These are phyloP conservation scores for Sindora glabra DNA, from an alignment of 306 rosid species.

Conservation along the genomic window DNA sequence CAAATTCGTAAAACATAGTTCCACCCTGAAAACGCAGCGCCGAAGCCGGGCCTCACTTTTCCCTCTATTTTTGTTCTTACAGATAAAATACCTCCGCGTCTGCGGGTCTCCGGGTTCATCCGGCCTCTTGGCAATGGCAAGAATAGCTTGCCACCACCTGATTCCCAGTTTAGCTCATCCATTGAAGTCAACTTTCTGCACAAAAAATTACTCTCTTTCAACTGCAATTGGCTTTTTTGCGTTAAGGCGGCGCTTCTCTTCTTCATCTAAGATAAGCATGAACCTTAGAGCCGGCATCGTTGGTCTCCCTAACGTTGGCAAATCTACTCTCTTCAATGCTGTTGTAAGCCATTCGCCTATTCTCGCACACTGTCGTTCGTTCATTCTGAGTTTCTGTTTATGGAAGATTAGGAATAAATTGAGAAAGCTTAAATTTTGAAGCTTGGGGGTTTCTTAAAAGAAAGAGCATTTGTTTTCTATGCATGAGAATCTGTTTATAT, in stretches of 20 bases:
- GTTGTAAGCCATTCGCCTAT: constrained; percentile 43
- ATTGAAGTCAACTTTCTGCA: constrained; percentile 39
- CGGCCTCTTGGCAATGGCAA: constrained; percentile 39
- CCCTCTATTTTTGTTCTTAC: too few relatives aligned
- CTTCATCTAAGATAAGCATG: constrained; percentile 74
- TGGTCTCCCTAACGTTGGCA: constrained; percentile 97
- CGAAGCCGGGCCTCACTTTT: too few relatives aligned
- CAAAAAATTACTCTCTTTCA: constrained; percentile 29
- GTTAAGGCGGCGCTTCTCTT: constrained; percentile 48
- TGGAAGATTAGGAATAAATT: not conserved
- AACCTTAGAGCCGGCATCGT: constrained; percentile 92
- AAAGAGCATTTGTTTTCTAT: not conserved
- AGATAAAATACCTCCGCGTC: too few relatives aligned
- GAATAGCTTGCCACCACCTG: constrained; percentile 36
- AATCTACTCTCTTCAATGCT: constrained; percentile 94
- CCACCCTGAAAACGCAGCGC: too few relatives aligned
- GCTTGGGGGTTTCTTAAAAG: not conserved
- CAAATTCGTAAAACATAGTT: too few relatives aligned
- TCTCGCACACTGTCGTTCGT: not conserved
- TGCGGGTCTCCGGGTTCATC: not conserved
- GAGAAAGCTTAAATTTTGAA: not conserved
- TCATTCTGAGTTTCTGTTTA: not conserved
- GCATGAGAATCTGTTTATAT: too few relatives aligned
- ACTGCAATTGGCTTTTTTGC: constrained; percentile 18
- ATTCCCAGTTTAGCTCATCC: constrained; percentile 51